Percentiles rank a stretch among this genome's conserved stretches.
Conservation (phyloP, 192 early-diverging fungal genomes). For the Phlyctochytrium planicorne region DNA sequence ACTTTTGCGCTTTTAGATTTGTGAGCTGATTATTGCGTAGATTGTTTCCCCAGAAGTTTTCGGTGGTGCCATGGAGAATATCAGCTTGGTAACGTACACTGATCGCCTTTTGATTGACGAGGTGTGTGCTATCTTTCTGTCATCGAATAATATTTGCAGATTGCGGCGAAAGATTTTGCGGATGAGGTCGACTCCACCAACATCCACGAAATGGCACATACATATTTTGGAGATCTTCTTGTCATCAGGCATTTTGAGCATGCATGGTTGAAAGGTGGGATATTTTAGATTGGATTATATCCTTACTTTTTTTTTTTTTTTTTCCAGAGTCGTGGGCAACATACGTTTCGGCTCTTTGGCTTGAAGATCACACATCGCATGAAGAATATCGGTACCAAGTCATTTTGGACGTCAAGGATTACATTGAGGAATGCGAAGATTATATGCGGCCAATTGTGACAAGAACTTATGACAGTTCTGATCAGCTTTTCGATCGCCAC, state of each 20-base stretch:
- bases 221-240: conserved; percentile 56
- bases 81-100: conserved; percentile 51
- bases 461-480: conserved; percentile 45
- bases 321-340: conserved; percentile 61
- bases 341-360: conserved; percentile 36
- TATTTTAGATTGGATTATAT: too few species aligned
- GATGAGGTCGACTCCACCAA: conserved; percentile 36
- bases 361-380: conserved; percentile 35
- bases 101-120: conserved; percentile 39
- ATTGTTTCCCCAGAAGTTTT: too few species aligned
- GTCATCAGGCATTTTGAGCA: conserved; percentile 60
- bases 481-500: conserved; percentile 53
- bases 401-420: conserved; percentile 26
- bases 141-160: not conserved
- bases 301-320: too few species aligned
- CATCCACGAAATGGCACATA: conserved; percentile 58
- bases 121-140: conserved; percentile 18
- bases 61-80: conserved; percentile 60
- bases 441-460: conserved; percentile 52
- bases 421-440: conserved; percentile 23
- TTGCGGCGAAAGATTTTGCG: not conserved
- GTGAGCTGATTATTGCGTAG: not conserved
- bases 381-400: conserved; percentile 39
- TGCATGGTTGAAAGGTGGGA: conserved; percentile 59
- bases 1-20: too few species aligned